phyloP scores from a whole-genome alignment of 306 rosid genomes.

The Castanea crenata region DNA sequence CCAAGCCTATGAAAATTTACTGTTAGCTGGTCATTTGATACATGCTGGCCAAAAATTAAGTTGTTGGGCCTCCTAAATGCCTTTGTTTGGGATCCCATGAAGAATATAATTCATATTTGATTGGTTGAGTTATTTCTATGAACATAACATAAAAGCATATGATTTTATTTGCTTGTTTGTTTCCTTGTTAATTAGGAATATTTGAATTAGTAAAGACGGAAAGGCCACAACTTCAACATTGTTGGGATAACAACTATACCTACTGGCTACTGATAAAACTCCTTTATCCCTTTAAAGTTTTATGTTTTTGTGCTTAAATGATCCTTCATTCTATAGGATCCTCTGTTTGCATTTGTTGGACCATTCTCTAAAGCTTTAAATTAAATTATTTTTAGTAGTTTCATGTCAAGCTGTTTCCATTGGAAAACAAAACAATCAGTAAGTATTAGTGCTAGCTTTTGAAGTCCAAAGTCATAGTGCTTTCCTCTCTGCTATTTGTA shows the following conservation, averaged over 20 bases:
- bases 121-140: background rate
- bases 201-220: background rate
- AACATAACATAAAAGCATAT: background rate
- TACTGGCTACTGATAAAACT: background rate
- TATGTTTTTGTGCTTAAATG: background rate
- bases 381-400: background rate
- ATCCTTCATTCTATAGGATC: background rate
- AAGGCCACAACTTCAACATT: background rate
- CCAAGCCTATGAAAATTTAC: background rate
- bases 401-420: too few relatives aligned
- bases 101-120: background rate
- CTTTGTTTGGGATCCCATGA: background rate
- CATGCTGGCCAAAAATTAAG: background rate
- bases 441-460: too few relatives aligned
- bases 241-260: background rate
- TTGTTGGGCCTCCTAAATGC: background rate
- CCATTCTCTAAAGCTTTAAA: too few relatives aligned
- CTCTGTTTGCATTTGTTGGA: too few relatives aligned
- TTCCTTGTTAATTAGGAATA: background rate
- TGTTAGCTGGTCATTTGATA: background rate
- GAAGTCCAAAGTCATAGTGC: too few relatives aligned
- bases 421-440: too few relatives aligned
- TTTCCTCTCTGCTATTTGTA: too few relatives aligned
- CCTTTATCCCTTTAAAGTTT: background rate
- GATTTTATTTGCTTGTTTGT: background rate